These are phyloP conservation scores for Penicillium expansum DNA, from an alignment of 2,329 filamentous ascomycete species.

Conservation along the genomic window DNA sequence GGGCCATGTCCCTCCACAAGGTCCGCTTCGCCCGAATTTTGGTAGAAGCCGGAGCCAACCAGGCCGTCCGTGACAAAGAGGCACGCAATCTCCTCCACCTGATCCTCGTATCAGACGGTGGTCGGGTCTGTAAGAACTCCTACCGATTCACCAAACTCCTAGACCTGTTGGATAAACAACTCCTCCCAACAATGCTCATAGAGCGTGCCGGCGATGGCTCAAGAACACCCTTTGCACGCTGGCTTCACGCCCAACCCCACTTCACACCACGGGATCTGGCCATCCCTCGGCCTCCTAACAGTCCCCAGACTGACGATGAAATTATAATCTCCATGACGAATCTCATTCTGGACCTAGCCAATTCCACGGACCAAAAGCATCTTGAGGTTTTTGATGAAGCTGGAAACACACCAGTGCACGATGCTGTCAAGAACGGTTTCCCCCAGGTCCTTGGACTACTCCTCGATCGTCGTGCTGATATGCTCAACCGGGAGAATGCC, in stretches of 20 bases:
- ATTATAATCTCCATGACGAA: conserved; percentile 43
- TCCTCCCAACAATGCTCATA: conserved; percentile 31
- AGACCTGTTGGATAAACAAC: conserved; percentile 58
- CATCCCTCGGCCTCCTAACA: not conserved
- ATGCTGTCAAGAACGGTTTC: conserved; percentile 45
- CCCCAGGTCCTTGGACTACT: conserved; percentile 54
- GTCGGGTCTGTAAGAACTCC: conserved; percentile 29
- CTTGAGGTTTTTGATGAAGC: conserved; percentile 46
- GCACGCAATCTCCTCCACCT: conserved; percentile 69
- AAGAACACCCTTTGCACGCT: conserved; percentile 56
- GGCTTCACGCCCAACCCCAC: conserved; percentile 39
- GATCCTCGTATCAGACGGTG: conserved; percentile 39
- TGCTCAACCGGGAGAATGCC: conserved; percentile 70
- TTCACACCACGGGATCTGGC: not conserved
- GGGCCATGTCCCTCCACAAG: conserved; percentile 57
- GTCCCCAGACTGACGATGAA: conserved; percentile 22
- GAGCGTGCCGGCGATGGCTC: conserved; percentile 32
- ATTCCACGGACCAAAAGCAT: conserved; percentile 48
- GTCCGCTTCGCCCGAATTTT: conserved; percentile 53
- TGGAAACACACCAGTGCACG: conserved; percentile 46
- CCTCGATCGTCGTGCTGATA: conserved; percentile 55
- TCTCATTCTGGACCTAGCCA: conserved; percentile 55
- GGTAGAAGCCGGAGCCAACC: conserved; percentile 67
- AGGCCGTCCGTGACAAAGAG: conserved; percentile 58
- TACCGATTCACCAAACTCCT: conserved; percentile 57